A percentile compares a stretch with the other conserved stretches of the same genome.
phyloP scores from a whole-genome alignment of 2,329 filamentous ascomycete genomes.

The Verticillium klebahnii region DNA sequence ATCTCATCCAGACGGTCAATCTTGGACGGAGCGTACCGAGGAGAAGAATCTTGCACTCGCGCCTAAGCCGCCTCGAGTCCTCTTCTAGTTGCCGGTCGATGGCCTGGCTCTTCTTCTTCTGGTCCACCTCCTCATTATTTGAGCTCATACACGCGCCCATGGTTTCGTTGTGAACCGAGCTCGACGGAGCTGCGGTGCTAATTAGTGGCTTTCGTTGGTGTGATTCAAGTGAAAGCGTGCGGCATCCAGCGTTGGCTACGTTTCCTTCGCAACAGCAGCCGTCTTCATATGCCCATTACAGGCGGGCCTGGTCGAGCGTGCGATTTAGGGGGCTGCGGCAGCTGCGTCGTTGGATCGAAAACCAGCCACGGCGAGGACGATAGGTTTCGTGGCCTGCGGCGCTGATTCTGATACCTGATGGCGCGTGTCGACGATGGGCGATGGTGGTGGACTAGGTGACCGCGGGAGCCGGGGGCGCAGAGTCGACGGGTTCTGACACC shows the following conservation, averaged over 20 bases:
- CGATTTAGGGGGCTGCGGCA: slow-evolving; percentile 61
- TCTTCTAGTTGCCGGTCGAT: slow-evolving; percentile 94
- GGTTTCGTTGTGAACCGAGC: slow-evolving; percentile 23
- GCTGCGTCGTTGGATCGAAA: slow-evolving; percentile 44
- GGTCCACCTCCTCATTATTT: slow-evolving; percentile 78
- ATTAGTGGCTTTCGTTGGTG: background rate
- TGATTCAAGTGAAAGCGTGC: background rate
- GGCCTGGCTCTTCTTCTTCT: slow-evolving; percentile 93
- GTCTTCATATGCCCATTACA: slow-evolving; percentile 1
- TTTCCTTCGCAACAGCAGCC: background rate
- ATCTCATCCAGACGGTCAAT: background rate
- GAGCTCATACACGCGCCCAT: slow-evolving; percentile 97
- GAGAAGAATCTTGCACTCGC: slow-evolving; percentile 98
- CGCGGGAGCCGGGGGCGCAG: no score
- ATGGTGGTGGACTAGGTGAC: background rate
- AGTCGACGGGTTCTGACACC: background rate
- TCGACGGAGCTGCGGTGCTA: background rate
- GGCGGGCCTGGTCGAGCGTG: background rate
- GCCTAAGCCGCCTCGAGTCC: slow-evolving; percentile 83
- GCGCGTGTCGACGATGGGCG: background rate
- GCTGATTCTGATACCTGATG: background rate
- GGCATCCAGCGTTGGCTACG: background rate
- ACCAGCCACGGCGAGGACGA: slow-evolving; percentile 36
- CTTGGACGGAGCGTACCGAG: slow-evolving; percentile 64
- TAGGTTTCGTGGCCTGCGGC: background rate